A percentile compares a stretch with the other conserved stretches of the same genome.
phyloP scores from a whole-genome alignment of 345 rosid genomes.

The Salix suchowensis region DNA sequence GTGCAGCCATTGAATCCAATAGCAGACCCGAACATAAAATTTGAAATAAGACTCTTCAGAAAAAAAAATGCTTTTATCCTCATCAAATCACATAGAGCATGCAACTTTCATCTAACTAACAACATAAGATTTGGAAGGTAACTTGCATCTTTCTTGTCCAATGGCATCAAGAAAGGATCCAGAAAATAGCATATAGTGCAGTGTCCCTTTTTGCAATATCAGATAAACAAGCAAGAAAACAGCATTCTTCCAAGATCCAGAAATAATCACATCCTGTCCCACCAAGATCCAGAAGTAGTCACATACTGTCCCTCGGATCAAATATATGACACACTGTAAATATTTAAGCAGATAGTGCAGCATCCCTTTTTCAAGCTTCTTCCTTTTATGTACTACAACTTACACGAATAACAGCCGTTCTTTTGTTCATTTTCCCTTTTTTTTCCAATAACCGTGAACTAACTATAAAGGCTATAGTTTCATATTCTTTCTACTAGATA shows the following conservation, averaged over 20 bases:
- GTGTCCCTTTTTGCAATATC: neutral
- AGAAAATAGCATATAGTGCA: constrained; percentile 38
- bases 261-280: neutral
- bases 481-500: too few relatives aligned
- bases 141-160: constrained; percentile 92
- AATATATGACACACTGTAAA: neutral
- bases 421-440: too few relatives aligned
- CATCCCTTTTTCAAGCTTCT: too few relatives aligned
- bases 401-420: too few relatives aligned
- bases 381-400: too few relatives aligned
- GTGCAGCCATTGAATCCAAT: too few relatives aligned
- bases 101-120: constrained; percentile 9
- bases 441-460: too few relatives aligned
- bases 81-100: neutral
- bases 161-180: constrained; percentile 81
- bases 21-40: neutral
- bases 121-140: constrained; percentile 21
- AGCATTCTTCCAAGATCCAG: neutral
- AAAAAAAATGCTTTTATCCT: neutral
- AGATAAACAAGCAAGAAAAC: neutral
- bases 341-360: too few relatives aligned
- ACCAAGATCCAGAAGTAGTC: neutral
- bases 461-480: too few relatives aligned
- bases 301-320: neutral
- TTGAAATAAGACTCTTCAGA: too few relatives aligned